Evolutionary conservation across 257 asterid genomes (phyloP).

Genomic region (Solanum neorickii): DNA sequence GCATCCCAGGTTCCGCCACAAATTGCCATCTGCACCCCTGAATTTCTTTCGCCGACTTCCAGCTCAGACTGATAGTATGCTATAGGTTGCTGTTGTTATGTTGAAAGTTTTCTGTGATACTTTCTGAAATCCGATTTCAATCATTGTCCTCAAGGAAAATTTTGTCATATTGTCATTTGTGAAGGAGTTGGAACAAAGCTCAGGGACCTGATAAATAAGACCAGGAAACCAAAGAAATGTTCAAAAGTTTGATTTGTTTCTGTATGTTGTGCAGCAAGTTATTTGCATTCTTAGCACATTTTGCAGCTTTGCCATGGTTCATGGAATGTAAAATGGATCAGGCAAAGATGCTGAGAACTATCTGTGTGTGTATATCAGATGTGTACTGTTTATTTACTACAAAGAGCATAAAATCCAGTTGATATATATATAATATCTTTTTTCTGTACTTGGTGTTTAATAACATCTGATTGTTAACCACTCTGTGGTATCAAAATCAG

Average conservation of each 20-base stretch:
- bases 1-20: slow-evolving; percentile 73
- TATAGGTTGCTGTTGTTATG: slow-evolving; percentile 18
- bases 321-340: not conserved
- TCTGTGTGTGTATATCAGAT: not conserved
- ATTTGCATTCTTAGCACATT: not conserved
- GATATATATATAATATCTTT: not conserved
- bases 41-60: slow-evolving; percentile 87
- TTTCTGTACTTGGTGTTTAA: not conserved
- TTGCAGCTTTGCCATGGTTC: not conserved
- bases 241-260: not conserved
- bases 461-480: not conserved
- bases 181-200: not conserved
- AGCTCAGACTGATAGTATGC: slow-evolving; percentile 74
- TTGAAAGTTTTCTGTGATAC: not conserved
- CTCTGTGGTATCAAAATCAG: not conserved
- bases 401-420: not conserved
- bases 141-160: not conserved
- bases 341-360: not conserved
- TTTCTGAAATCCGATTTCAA: not conserved
- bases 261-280: not conserved
- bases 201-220: not conserved
- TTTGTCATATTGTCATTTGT: not conserved
- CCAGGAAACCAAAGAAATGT: not conserved
- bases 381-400: not conserved
- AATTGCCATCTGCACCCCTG: slow-evolving; percentile 55